Evolutionary conservation across 192 early-diverging fungal species (phyloP).

Genomic region (Backusella morwellensis): DNA sequence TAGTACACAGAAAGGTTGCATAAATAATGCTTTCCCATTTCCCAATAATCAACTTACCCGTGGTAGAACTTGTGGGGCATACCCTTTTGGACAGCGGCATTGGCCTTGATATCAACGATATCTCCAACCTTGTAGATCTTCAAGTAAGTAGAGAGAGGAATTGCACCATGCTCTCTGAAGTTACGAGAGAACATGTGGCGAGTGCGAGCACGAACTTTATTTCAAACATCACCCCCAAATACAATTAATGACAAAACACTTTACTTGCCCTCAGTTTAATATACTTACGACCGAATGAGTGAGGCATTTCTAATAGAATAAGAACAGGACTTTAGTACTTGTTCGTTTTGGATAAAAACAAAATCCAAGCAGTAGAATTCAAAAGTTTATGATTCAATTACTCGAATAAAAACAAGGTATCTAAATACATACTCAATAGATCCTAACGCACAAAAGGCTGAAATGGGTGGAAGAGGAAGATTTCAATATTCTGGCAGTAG

Average conservation of each 20-base stretch:
- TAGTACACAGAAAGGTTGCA: slow-evolving; percentile 24
- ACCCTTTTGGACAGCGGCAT: slow-evolving; percentile 99
- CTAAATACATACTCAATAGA: background rate
- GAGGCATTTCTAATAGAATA: slow-evolving; percentile 20
- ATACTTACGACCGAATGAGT: slow-evolving; percentile 38
- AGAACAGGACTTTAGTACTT: background rate
- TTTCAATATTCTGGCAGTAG: background rate
- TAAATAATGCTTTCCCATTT: background rate
- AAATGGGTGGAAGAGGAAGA: slow-evolving; percentile 6
- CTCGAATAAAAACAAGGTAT: background rate
- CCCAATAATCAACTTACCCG: slow-evolving; percentile 53
- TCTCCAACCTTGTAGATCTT: slow-evolving; percentile 99
- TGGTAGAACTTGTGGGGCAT: slow-evolving; percentile 99
- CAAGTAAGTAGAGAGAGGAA: slow-evolving; percentile 96
- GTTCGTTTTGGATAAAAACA: background rate
- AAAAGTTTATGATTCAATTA: background rate
- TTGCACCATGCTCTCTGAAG: slow-evolving; percentile 93
- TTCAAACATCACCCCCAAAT: background rate
- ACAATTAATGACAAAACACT: background rate
- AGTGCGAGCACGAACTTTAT: slow-evolving; percentile 87
- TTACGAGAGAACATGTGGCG: slow-evolving; percentile 96
- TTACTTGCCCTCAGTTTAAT: background rate
- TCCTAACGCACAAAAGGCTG: slow-evolving; percentile 5
- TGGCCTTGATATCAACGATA: slow-evolving; percentile 99
- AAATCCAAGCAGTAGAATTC: background rate